Conservation (phyloP, 768 basidiomycete species). For the Melanogaster broomeanus region DNA sequence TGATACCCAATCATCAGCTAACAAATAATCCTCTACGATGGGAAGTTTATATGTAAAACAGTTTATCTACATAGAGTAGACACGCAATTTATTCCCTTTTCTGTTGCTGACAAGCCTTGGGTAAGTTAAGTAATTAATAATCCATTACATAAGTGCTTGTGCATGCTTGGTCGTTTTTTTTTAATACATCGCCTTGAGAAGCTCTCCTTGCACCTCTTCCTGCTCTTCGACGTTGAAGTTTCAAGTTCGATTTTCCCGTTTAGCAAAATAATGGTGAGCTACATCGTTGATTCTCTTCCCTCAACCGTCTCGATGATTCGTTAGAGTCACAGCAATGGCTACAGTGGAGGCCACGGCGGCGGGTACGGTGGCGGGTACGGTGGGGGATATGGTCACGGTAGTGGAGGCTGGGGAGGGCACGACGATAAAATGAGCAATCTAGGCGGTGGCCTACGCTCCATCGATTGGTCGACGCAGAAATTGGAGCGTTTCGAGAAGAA, state of each 20-base stretch:
- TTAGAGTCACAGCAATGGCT: constrained; percentile 36
- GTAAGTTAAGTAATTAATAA: neutral
- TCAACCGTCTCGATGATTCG: constrained; percentile 3
- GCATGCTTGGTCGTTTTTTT: constrained; percentile 14
- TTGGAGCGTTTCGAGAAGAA: constrained; percentile 95
- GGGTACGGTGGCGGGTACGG: constrained; percentile 29
- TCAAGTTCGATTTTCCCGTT: constrained; percentile 3
- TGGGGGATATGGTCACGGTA: constrained; percentile 31
- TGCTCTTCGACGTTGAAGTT: neutral
- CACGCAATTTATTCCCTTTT: too few species aligned
- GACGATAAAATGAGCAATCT: constrained; percentile 78
- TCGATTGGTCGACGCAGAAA: constrained; percentile 81
- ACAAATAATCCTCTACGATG: neutral
- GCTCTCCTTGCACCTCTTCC: constrained; percentile 15
- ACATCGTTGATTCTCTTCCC: neutral
- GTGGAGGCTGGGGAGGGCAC: constrained; percentile 37
- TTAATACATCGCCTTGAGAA: constrained; percentile 13
- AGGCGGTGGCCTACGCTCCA: constrained; percentile 76
- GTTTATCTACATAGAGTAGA: neutral
- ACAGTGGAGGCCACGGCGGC: constrained; percentile 36
- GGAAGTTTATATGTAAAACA: neutral
- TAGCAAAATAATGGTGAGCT: constrained; percentile 21
- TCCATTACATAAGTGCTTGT: constrained; percentile 3
- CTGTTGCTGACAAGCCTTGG: too few species aligned
- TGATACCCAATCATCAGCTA: neutral